Conservation (phyloP, 345 rosid species). For the Viola odorata region DNA sequence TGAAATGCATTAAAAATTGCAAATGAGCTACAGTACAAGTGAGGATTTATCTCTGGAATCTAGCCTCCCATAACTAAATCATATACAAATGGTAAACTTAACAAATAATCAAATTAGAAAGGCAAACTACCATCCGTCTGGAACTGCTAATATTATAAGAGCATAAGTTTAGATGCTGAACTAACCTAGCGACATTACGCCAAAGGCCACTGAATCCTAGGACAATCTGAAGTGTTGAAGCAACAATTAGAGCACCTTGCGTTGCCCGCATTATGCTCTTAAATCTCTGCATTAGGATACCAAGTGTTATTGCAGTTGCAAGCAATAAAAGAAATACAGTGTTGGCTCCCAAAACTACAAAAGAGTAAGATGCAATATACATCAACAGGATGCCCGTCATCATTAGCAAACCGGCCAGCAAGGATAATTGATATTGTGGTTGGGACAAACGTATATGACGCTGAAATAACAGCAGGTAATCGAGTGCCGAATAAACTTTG, state of each 20-base stretch:
- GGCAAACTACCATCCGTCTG: too few relatives aligned
- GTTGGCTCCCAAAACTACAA: neutral
- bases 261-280: conserved; percentile 79
- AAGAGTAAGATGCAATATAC: conserved; percentile 37
- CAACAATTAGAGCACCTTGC: conserved; percentile 91
- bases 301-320: too few relatives aligned
- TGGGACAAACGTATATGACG: conserved; percentile 86
- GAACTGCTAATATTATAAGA: conserved; percentile 3
- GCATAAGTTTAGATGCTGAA: conserved; percentile 8
- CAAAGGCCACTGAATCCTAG: conserved; percentile 98
- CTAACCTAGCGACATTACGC: conserved; percentile 87
- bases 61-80: neutral
- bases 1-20: conserved; percentile 1
- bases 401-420: conserved; percentile 63
- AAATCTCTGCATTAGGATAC: conserved; percentile 52
- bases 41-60: neutral
- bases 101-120: neutral
- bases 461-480: conserved; percentile 92
- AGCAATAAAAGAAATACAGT: neutral
- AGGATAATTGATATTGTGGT: conserved; percentile 88
- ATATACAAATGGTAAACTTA: too few relatives aligned
- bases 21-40: neutral
- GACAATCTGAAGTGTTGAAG: conserved; percentile 92
- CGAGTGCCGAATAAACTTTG: conserved; percentile 81
- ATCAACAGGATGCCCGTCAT: conserved; percentile 51